Evolutionary conservation across 2,329 filamentous ascomycete species (phyloP).

Genomic region (Thielaviopsis ethacetica): DNA sequence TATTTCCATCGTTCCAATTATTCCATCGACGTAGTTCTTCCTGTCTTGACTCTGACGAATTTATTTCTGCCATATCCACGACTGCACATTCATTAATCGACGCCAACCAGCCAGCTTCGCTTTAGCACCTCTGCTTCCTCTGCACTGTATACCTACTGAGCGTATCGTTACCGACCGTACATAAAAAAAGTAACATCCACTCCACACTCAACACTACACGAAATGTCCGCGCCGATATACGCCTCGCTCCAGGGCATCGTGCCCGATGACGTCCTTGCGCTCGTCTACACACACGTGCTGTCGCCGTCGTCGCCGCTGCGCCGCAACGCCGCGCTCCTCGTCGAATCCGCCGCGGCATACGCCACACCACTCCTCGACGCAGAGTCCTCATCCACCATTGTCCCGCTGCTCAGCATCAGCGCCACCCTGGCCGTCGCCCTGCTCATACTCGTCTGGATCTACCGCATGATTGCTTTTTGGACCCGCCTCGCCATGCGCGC

Average conservation of each 20-base stretch:
- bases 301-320: constrained; percentile 27
- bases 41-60: not conserved
- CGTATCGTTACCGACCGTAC: too few relatives aligned
- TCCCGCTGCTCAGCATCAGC: constrained; percentile 19
- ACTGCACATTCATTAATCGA: too few relatives aligned
- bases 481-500: constrained; percentile 47
- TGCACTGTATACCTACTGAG: too few relatives aligned
- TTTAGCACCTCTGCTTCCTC: not conserved
- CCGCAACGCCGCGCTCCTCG: constrained; percentile 17
- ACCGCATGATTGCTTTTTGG: constrained; percentile 62
- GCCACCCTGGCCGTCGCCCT: constrained; percentile 19
- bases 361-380: constrained; percentile 25
- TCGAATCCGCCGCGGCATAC: constrained; percentile 16
- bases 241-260: constrained; percentile 26
- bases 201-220: too few relatives aligned
- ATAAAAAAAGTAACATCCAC: too few relatives aligned
- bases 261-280: constrained; percentile 27
- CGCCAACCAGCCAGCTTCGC: too few relatives aligned
- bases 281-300: constrained; percentile 31
- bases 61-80: too few relatives aligned
- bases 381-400: constrained; percentile 19
- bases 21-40: not conserved
- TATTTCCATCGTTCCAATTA: not conserved
- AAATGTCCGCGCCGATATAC: constrained; percentile 14
- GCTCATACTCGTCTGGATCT: constrained; percentile 32